These are phyloP conservation scores for Fusarium sp. DNA, from an alignment of 2,329 filamentous ascomycete species.

Conservation along the genomic window DNA sequence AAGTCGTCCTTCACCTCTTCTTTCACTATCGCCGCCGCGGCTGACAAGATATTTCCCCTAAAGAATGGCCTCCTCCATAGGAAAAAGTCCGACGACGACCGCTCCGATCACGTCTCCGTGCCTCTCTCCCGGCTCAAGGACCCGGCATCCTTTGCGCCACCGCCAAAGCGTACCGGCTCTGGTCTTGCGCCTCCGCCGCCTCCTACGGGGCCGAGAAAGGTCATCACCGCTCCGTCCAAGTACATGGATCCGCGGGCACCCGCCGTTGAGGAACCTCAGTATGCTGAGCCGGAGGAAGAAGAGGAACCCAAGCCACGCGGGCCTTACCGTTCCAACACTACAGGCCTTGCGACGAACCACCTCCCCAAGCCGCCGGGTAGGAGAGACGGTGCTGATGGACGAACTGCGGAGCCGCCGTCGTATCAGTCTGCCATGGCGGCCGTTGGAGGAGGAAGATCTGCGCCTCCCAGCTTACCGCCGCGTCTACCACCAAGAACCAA, in stretches of 20 bases:
- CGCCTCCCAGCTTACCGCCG: conserved; percentile 75
- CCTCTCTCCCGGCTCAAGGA: conserved; percentile 81
- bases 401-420: conserved; percentile 47
- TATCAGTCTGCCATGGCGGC: conserved; percentile 45
- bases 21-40: background rate
- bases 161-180: conserved; percentile 71
- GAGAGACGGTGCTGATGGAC: conserved; percentile 54
- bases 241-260: conserved; percentile 48
- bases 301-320: conserved; percentile 63
- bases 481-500: conserved; percentile 67
- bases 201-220: conserved; percentile 43
- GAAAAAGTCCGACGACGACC: conserved; percentile 48
- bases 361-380: conserved; percentile 78
- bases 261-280: conserved; percentile 21
- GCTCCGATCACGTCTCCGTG: conserved; percentile 57
- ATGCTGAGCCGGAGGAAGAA: conserved; percentile 27
- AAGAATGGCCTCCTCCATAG: conserved; percentile 62
- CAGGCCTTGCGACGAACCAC: conserved; percentile 75
- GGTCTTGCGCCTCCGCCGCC: conserved; percentile 50
- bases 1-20: conserved; percentile 41
- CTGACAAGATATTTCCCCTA: background rate
- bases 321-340: conserved; percentile 78
- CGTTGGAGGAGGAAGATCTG: conserved; percentile 42
- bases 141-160: conserved; percentile 81
- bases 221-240: conserved; percentile 48